Evolutionary conservation across 2,329 filamentous ascomycete species (phyloP).

Genomic region (Passalora sequoiae): DNA sequence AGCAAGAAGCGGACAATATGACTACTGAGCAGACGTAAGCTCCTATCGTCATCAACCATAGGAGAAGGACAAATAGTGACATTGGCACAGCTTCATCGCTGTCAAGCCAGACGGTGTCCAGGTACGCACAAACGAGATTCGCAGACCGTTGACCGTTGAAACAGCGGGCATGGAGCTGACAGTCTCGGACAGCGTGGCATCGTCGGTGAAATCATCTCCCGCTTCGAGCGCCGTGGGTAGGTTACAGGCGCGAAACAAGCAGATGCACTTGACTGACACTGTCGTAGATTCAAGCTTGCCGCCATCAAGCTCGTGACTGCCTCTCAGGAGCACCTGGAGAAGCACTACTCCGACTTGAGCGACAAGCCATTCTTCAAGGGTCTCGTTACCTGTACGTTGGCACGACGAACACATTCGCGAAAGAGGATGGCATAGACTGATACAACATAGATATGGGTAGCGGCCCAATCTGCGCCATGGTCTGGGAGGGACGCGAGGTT

Average conservation of each 20-base stretch:
- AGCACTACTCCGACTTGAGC: constrained; percentile 90
- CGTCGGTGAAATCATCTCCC: constrained; percentile 92
- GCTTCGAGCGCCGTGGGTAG: constrained; percentile 94
- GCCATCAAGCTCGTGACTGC: constrained; percentile 94
- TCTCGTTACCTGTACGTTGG: constrained; percentile 75
- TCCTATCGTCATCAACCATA: too few relatives aligned
- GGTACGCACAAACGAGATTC: constrained; percentile 64
- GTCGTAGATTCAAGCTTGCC: constrained; percentile 83
- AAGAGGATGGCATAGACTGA: constrained; percentile 6
- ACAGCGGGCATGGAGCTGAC: constrained; percentile 15
- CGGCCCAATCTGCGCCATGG: constrained; percentile 97
- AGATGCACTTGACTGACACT: constrained; percentile 1
- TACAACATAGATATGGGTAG: constrained; percentile 71
- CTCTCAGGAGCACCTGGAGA: constrained; percentile 91
- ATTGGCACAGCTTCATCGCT: constrained; percentile 81
- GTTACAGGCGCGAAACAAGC: constrained; percentile 30
- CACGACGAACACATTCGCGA: not conserved
- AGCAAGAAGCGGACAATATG: constrained; percentile 36
- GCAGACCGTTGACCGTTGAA: too few relatives aligned
- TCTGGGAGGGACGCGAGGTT: constrained; percentile 98
- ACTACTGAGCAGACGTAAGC: constrained; percentile 84
- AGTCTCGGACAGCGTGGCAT: constrained; percentile 73
- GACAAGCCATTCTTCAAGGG: constrained; percentile 96
- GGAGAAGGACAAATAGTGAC: constrained; percentile 17
- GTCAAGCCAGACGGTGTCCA: constrained; percentile 99